Percentiles rank a stretch among this genome's conserved stretches.
phyloP scores from a whole-genome alignment of 2,329 filamentous ascomycete species.

The Nothopassalora personata region DNA sequence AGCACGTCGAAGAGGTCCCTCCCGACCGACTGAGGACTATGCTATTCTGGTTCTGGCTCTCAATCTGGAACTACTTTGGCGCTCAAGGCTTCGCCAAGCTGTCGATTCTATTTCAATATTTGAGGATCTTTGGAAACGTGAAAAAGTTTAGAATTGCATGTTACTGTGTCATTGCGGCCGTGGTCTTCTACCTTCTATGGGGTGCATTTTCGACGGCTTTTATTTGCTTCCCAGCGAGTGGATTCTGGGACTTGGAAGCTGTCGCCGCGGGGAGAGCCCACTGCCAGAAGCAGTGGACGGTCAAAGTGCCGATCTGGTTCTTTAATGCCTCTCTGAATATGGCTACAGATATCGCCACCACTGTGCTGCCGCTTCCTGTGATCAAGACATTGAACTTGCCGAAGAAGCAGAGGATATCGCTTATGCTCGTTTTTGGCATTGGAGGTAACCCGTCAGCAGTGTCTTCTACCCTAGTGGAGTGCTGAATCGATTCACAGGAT shows the following conservation, averaged over 20 bases:
- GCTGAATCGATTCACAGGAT: neutral
- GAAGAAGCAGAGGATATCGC: slow-evolving; percentile 22
- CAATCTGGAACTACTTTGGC: slow-evolving; percentile 10
- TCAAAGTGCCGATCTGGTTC: slow-evolving; percentile 9
- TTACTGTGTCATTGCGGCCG: slow-evolving; percentile 2
- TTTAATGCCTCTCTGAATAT: slow-evolving; percentile 31
- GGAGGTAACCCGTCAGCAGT: slow-evolving; percentile 12
- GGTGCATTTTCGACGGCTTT: slow-evolving; percentile 8
- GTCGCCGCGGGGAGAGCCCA: neutral
- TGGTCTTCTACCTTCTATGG: slow-evolving; percentile 8
- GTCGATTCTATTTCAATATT: slow-evolving; percentile 6
- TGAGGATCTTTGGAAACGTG: slow-evolving; percentile 8
- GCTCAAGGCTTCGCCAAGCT: slow-evolving; percentile 10
- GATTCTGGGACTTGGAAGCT: slow-evolving; percentile 8
- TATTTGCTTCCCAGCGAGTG: slow-evolving; percentile 3
- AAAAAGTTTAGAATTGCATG: slow-evolving; percentile 6
- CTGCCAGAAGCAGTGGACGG: neutral
- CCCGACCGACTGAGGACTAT: neutral
- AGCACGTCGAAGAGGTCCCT: neutral
- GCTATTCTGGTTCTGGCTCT: slow-evolving; percentile 15
- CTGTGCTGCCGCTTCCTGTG: slow-evolving; percentile 31
- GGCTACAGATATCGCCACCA: slow-evolving; percentile 29
- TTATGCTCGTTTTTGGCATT: slow-evolving; percentile 31
- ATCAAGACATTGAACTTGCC: slow-evolving; percentile 27
- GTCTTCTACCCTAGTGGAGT: neutral